Evolutionary conservation across 208 protist species (phyloP).

Genomic region (Acanthamoeba divionensis): DNA sequence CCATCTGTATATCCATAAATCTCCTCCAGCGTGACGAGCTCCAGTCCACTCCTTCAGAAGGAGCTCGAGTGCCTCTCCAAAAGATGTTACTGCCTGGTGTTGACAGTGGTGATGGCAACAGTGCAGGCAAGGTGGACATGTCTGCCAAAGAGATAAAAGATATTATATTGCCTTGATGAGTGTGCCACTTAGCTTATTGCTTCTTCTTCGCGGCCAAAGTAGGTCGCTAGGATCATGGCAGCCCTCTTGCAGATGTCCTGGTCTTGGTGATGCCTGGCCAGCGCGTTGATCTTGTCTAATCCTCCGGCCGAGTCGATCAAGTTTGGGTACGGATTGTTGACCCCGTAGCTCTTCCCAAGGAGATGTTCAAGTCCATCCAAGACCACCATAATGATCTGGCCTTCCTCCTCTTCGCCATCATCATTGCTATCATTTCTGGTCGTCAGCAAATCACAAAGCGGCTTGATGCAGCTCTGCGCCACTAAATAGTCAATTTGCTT

Average conservation of each 20-base stretch:
- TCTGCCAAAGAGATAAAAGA: too few relatives aligned
- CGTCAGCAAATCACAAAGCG: constrained; percentile 87
- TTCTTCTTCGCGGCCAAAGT: constrained; percentile 23
- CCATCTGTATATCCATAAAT: too few relatives aligned
- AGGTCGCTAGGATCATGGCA: constrained; percentile 82
- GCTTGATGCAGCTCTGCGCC: constrained; percentile 83
- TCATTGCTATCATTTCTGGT: constrained; percentile 81
- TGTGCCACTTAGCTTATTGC: too few relatives aligned
- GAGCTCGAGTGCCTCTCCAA: too few relatives aligned
- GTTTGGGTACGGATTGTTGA: constrained; percentile 73
- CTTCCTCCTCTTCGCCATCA: too few relatives aligned
- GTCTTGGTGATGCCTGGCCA: constrained; percentile 89
- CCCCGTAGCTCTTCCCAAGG: constrained; percentile 67
- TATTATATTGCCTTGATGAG: too few relatives aligned
- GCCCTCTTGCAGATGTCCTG: constrained; percentile 92
- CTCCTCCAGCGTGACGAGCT: too few relatives aligned
- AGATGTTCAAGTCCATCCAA: constrained; percentile 96
- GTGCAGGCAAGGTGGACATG: too few relatives aligned
- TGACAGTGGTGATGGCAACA: too few relatives aligned
- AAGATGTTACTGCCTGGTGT: too few relatives aligned
- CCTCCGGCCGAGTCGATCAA: constrained; percentile 91
- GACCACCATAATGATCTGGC: constrained; percentile 88
- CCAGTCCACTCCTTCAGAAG: too few relatives aligned
- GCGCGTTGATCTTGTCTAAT: constrained; percentile 89
- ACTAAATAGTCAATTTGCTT: constrained; percentile 90